Conservation (phyloP, 441 rosid genomes). For the Hypseocharis bilobata region DNA sequence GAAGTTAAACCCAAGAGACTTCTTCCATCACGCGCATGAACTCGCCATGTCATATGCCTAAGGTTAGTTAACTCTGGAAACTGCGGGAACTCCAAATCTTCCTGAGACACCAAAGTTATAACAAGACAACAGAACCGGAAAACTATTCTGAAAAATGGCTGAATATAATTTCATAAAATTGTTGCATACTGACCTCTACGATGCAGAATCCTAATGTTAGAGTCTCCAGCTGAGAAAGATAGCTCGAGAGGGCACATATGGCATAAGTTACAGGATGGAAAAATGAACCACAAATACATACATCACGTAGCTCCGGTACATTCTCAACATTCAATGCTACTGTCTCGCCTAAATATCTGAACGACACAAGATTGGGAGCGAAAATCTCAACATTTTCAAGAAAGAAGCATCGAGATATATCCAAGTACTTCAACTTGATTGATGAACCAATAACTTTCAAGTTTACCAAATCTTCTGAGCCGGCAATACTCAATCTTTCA, state of each 20-base stretch:
- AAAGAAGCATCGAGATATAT: conserved; percentile 5
- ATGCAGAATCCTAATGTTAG: conserved; percentile 13
- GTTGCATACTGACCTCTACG: not conserved
- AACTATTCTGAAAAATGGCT: not conserved
- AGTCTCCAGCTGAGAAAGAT: conserved; percentile 15
- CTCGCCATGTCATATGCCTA: conserved; percentile 1
- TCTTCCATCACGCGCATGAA: conserved; percentile 7
- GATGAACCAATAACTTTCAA: conserved; percentile 16
- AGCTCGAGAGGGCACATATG: conserved; percentile 3
- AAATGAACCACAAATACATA: conserved; percentile 7
- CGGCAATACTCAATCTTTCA: conserved; percentile 4
- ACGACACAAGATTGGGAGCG: conserved; percentile 14
- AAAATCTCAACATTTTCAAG: conserved; percentile 10
- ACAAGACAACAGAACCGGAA: not conserved
- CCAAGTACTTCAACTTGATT: conserved; percentile 16
- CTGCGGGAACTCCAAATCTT: conserved; percentile 5
- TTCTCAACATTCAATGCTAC: not conserved
- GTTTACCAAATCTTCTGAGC: not conserved
- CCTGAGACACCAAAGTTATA: not conserved
- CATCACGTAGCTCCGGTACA: conserved; percentile 11
- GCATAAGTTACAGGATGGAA: not conserved
- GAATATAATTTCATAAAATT: not conserved
- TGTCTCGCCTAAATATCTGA: conserved; percentile 3
- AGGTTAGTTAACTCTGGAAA: conserved; percentile 6
- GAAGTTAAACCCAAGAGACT: conserved; percentile 10